Percentiles rank a stretch among this genome's conserved stretches.
phyloP scores from a whole-genome alignment of 2,329 filamentous ascomycete species.

The Sporothrix variecibatus region DNA sequence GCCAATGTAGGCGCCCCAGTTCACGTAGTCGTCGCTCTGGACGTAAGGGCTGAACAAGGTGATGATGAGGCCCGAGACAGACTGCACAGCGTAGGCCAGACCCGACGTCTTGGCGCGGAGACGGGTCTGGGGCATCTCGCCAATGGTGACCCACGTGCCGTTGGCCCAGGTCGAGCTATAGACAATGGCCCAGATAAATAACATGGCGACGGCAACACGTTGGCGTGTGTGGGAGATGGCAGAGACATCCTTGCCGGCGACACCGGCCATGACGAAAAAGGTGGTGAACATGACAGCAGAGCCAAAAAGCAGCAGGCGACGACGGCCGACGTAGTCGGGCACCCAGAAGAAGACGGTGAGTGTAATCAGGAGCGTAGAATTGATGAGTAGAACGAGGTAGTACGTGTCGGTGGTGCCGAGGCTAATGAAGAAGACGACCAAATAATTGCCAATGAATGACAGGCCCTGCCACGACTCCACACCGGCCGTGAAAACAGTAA shows the following conservation, averaged over 20 bases:
- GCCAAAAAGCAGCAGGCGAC: slow-evolving; percentile 8
- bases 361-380: slow-evolving; percentile 17
- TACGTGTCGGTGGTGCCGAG: slow-evolving; percentile 20
- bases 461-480: slow-evolving; percentile 20
- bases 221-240: neutral
- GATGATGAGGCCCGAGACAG: slow-evolving; percentile 4
- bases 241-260: neutral
- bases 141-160: slow-evolving; percentile 17
- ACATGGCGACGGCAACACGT: slow-evolving; percentile 17
- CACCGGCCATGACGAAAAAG: slow-evolving; percentile 23
- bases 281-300: slow-evolving; percentile 18
- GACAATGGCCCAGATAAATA: slow-evolving; percentile 23
- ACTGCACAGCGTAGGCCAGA: slow-evolving; percentile 15
- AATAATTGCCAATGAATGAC: slow-evolving; percentile 20
- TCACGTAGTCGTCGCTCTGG: slow-evolving; percentile 21
- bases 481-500: slow-evolving; percentile 18
- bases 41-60: slow-evolving; percentile 17
- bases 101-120: slow-evolving; percentile 23
- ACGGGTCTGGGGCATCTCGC: slow-evolving; percentile 21
- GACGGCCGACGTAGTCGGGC: slow-evolving; percentile 19
- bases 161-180: slow-evolving; percentile 21
- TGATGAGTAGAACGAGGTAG: slow-evolving; percentile 15
- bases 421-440: slow-evolving; percentile 23
- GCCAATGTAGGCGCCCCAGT: slow-evolving; percentile 22
- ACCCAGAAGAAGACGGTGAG: slow-evolving; percentile 21